Evolutionary conservation across 371 early-diverging fungal genomes (phyloP), one percentile per base, ranked within the genome.

Genomic region (Smittium mucronatum): DNA sequence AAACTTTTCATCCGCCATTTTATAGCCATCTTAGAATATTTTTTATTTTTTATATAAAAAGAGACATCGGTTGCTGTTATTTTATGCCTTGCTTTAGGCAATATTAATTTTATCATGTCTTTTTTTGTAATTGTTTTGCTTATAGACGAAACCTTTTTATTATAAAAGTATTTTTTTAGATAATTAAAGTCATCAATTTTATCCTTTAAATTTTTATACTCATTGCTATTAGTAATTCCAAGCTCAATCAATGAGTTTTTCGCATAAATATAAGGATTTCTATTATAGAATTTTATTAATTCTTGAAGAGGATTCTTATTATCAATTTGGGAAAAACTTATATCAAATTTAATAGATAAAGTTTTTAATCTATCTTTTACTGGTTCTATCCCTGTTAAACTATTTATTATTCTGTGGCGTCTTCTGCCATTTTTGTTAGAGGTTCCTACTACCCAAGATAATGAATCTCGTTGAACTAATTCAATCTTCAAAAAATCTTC

Each of bases 361-460:
- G 63, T 63, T 34, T 63, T 21, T 11, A 63, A 63, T 34, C 63
- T 63, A 34, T 63, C 63, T 21, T 32, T 34, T 11, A 63, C 21
- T 11, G 63, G 21, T 21, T 63, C 63, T 32, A 63, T 34, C 21
- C 63, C 21, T 63, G 63, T 63, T 11, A 63, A 21, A 21, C 63
- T 63, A 11, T 63, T 30, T 11, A 63, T 63, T 21, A 34, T 5
- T 34, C 58, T 58, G 11, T 63, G 5, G 5, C 5, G 21, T 34
- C 11, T 11, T 5, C 11, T 63, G 5, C 63, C 63, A 11, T 30
- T 34, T 11, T 11, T 11, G 11, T 30, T 30, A 11, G 63, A 63
- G 21, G 34, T 34, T 5, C 34, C 34, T 30, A 63, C 5, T 11
- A 63, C 63, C 63, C 63, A 63, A 21, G 63, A 5, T 21, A 63